Evolutionary conservation across 1,139 yeast species (phyloP).

Genomic region (Hemisphaericaspora lyxosophila): DNA sequence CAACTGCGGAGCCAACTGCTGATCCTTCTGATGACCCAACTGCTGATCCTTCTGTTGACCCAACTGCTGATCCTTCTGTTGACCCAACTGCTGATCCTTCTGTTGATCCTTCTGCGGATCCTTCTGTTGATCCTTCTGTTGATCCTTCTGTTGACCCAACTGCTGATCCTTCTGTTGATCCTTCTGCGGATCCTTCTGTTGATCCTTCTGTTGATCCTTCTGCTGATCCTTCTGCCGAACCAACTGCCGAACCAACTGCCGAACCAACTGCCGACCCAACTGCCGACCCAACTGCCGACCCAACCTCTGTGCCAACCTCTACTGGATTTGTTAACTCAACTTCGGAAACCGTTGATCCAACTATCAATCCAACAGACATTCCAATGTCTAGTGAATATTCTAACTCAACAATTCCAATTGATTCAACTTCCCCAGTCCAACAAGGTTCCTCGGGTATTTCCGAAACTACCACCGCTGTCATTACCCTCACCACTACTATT

Average conservation of each 20-base stretch:
- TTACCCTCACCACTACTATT: slow-evolving; percentile 5
- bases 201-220: neutral
- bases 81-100: slow-evolving; percentile 1
- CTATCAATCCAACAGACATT: neutral
- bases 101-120: neutral
- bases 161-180: slow-evolving; percentile 32
- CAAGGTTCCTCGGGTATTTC: slow-evolving; percentile 9
- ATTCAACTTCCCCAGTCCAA: neutral
- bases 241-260: neutral
- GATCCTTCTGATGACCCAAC: neutral
- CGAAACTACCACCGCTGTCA: slow-evolving; percentile 4
- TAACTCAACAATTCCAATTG: neutral
- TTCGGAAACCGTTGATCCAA: too few relatives aligned
- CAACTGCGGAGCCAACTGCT: neutral
- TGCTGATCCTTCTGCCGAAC: neutral
- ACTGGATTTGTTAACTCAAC: slow-evolving; percentile 1
- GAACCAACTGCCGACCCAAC: neutral
- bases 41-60: neutral
- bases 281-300: neutral
- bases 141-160: slow-evolving; percentile 36
- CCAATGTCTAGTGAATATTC: neutral
- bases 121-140: slow-evolving; percentile 15
- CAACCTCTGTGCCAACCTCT: slow-evolving; percentile 8
- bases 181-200: slow-evolving; percentile 5
- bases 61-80: neutral